Evolutionary conservation across 1,284 basidiomycete species (phyloP), one percentile per base, ranked within the genome.

Genomic region (Pseudomicrostroma phylloplanum): DNA sequence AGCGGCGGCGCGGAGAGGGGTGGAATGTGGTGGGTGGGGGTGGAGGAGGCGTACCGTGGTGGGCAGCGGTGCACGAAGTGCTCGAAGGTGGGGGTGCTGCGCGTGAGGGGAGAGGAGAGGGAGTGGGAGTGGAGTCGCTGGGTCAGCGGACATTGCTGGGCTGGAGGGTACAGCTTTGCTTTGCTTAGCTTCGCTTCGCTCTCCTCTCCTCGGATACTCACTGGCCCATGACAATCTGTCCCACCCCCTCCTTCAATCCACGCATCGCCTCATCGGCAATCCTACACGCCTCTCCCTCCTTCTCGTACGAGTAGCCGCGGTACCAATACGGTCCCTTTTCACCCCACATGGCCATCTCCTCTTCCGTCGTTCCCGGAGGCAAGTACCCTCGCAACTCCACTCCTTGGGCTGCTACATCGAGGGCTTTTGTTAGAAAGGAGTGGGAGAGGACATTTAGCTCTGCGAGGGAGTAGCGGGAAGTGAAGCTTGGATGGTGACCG

Each of bases 321-420:
- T 73, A 77, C 77, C 77, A 79, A 1, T 78, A 63, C 0, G 77
- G 77, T 0, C 77, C 77, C n/a, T 62, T 7, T 55, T 69, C 63
- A 2, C 55, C 40, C 58, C 68, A 78, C 0, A 79, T 57, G 4
- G 58, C 56, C 12, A 25, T 19, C 64, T 79, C 77, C n/a, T 65
- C 68, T 0, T 13, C 2, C 0, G 69, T 71, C 6, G 66, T 66
- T 19, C 66, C 65, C 0, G 48, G n/a, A 6, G 75, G 75, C 30
- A 56, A 62, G 30, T 36, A 36, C 30, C 30, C 30, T 3, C 30
- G 30, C 30, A 36, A 36, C 9, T 36, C 30, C 4, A 36, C 9
- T 4, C 30, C 30, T 9, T 36, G 30, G 9, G 30, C 30, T 36
- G 30, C 30, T n/a, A 60, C 62, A 30, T 56, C 25, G 2, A 79